Evolutionary conservation across 768 basidiomycete species (phyloP).

Genomic region (Amanita jacksonii): DNA sequence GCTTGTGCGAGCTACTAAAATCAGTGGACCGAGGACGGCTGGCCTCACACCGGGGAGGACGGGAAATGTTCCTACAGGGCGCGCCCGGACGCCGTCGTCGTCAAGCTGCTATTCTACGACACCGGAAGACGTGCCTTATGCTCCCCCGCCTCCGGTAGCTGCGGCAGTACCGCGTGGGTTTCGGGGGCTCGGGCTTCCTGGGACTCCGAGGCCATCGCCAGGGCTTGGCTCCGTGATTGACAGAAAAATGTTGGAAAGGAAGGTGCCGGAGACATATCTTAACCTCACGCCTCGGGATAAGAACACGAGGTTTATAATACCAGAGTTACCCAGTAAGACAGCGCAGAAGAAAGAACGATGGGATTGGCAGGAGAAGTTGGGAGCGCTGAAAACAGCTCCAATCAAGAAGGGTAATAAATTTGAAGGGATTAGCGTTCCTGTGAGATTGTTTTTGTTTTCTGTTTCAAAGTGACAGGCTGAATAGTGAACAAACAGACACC

Average conservation of each 20-base stretch:
- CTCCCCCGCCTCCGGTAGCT: too few relatives aligned
- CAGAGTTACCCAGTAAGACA: neutral
- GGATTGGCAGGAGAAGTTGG: neutral
- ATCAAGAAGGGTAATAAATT: neutral
- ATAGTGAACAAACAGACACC: neutral
- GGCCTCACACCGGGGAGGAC: too few relatives aligned
- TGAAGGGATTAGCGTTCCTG: neutral
- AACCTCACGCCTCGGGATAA: slow-evolving; percentile 6
- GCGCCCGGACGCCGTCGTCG: neutral
- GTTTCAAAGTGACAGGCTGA: neutral
- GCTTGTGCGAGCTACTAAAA: neutral
- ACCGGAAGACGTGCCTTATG: neutral
- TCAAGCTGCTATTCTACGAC: slow-evolving; percentile 3
- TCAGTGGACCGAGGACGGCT: slow-evolving; percentile 3
- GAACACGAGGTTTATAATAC: slow-evolving; percentile 8
- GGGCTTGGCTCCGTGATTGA: neutral
- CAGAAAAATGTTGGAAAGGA: too few relatives aligned
- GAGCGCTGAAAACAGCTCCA: slow-evolving; percentile 2
- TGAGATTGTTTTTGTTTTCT: too few relatives aligned
- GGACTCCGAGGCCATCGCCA: neutral
- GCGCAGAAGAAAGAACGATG: neutral
- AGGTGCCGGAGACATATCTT: too few relatives aligned
- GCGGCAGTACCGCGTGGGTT: neutral
- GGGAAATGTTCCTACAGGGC: too few relatives aligned
- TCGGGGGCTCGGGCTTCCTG: slow-evolving; percentile 1